phyloP scores from a whole-genome alignment of 768 basidiomycete genomes.

The Leucosporidium creatinivorum region DNA sequence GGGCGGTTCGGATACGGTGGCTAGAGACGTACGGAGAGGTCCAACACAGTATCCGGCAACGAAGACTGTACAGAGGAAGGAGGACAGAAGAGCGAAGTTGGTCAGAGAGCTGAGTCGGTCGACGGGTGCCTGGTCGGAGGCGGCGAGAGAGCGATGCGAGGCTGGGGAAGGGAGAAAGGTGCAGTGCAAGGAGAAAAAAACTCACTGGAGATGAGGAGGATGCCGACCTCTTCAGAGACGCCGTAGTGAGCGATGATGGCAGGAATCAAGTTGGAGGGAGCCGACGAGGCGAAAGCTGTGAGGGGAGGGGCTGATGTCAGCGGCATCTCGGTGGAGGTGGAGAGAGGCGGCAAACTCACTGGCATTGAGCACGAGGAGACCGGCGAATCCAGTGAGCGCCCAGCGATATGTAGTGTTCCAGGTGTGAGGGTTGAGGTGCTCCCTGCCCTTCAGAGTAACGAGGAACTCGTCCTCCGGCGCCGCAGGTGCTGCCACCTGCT shows the following conservation, averaged over 20 bases:
- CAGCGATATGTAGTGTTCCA: slow-evolving; percentile 35
- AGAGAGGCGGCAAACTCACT: slow-evolving; percentile 14
- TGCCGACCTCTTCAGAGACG: slow-evolving; percentile 35
- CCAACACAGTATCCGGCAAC: slow-evolving; percentile 28
- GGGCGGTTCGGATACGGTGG: slow-evolving; percentile 5
- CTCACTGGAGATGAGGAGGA: slow-evolving; percentile 31
- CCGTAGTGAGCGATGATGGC: slow-evolving; percentile 32
- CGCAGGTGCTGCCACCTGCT: not conserved
- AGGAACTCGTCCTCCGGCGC: slow-evolving; percentile 29
- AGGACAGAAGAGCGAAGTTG: not conserved
- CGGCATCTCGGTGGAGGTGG: not conserved
- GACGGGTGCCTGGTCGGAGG: not conserved
- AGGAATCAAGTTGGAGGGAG: slow-evolving; percentile 32
- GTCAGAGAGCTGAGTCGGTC: not conserved
- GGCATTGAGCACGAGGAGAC: slow-evolving; percentile 37
- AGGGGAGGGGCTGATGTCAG: not conserved
- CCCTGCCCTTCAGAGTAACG: slow-evolving; percentile 31
- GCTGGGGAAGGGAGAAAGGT: not conserved
- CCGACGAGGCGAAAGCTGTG: slow-evolving; percentile 37
- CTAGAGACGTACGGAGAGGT: too few relatives aligned
- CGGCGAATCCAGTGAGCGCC: slow-evolving; percentile 34
- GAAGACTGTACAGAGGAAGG: too few relatives aligned
- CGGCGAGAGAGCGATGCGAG: not conserved
- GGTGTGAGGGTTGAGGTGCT: slow-evolving; percentile 34
- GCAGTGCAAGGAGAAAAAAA: slow-evolving; percentile 35